Percentiles rank a stretch among this genome's conserved stretches.
Evolutionary conservation across 2,329 filamentous ascomycete genomes (phyloP).

Genomic region (Bipolaris bicolor): DNA sequence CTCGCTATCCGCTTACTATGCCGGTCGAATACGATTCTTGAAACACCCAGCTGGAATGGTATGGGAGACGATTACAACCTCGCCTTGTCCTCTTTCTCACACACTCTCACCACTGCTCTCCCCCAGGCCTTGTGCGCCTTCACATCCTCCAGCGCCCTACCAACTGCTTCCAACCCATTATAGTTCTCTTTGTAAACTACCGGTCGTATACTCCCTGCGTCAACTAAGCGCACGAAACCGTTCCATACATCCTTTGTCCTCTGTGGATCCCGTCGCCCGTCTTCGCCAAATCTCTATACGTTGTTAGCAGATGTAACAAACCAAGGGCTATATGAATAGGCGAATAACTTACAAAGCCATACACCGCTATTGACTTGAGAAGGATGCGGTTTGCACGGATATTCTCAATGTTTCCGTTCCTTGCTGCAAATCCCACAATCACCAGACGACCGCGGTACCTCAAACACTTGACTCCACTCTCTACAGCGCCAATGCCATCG

Average conservation of each 20-base stretch:
- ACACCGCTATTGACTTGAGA: conserved; percentile 32
- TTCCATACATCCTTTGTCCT: conserved; percentile 59
- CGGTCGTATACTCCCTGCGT: conserved; percentile 57
- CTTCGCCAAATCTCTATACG: conserved; percentile 62
- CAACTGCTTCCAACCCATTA: conserved; percentile 57
- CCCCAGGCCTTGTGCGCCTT: conserved; percentile 59
- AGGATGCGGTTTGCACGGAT: conserved; percentile 32
- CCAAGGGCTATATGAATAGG: neutral
- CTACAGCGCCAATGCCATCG: conserved; percentile 64
- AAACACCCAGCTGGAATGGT: neutral
- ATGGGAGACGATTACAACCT: neutral
- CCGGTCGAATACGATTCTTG: neutral
- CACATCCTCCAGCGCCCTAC: conserved; percentile 59
- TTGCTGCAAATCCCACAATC: conserved; percentile 64
- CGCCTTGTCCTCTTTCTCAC: conserved; percentile 20
- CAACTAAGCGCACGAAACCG: conserved; percentile 57
- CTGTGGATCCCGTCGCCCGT: conserved; percentile 56
- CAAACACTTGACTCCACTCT: conserved; percentile 60
- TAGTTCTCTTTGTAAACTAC: conserved; percentile 59
- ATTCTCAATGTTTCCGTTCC: conserved; percentile 59
- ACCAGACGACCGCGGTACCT: conserved; percentile 62
- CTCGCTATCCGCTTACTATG: neutral
- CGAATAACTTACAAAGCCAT: conserved; percentile 31
- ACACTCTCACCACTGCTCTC: conserved; percentile 61
- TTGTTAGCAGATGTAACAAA: conserved; percentile 1